These are phyloP conservation scores for Globisporangium camurandrum DNA, from an alignment of 352 stramenopile species.

Conservation along the genomic window DNA sequence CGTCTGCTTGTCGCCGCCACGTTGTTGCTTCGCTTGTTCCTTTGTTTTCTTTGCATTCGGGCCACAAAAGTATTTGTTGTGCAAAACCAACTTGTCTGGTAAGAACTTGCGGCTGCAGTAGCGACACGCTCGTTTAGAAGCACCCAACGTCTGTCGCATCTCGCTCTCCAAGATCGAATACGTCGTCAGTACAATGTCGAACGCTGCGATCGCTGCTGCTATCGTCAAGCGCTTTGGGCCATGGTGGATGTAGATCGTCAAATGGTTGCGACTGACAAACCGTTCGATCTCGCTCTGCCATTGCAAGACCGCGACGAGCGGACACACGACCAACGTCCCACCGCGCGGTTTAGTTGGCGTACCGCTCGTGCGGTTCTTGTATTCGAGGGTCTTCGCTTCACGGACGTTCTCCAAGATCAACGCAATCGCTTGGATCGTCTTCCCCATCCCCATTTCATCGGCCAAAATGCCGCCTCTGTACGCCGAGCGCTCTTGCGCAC, in stretches of 20 bases:
- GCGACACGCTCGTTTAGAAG: conserved; percentile 85
- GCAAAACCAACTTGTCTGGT: conserved; percentile 91
- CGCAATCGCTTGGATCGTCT: conserved; percentile 96
- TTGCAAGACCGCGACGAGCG: conserved; percentile 95
- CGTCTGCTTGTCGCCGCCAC: conserved; percentile 37
- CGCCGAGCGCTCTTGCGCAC: conserved; percentile 84
- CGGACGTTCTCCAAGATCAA: conserved; percentile 92
- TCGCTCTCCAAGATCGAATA: conserved; percentile 96
- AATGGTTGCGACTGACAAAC: conserved; percentile 89
- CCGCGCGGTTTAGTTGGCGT: conserved; percentile 20
- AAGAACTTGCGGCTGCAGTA: conserved; percentile 93
- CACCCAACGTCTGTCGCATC: conserved; percentile 64
- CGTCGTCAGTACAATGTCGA: conserved; percentile 98
- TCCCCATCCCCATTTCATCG: conserved; percentile 98
- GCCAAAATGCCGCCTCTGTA: conserved; percentile 95
- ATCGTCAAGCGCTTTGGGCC: conserved; percentile 79
- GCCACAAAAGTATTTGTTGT: conserved; percentile 99
- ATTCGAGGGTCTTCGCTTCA: conserved; percentile 4
- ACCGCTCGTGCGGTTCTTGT: conserved; percentile 1
- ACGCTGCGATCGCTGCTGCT: conserved; percentile 83
- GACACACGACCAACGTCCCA: conserved; percentile 96
- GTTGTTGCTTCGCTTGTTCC: conserved; percentile 33
- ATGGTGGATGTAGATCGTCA: conserved; percentile 96
- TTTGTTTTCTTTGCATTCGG: conserved; percentile 80
- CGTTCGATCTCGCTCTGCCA: conserved; percentile 87